Base-by-base conservation (phyloP, 345 rosid genomes). In the Brassica incana region DNA sequence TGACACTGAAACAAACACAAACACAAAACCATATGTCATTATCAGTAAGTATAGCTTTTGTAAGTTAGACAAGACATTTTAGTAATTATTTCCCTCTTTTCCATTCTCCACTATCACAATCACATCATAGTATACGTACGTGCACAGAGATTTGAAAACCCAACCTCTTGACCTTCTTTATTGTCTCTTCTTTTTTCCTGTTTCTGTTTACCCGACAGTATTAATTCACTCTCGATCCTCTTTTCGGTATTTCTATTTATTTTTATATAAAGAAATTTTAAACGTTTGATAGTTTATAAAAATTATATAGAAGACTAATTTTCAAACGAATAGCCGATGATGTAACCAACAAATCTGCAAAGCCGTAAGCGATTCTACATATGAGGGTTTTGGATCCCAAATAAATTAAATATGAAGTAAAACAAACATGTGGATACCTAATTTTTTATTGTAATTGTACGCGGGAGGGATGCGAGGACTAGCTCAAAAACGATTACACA, bases 1-100 rank as follows among this genome's bases (percentile, higher is more conserved):
- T 68, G 59, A 74, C 78, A 69, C 78, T 74, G 78, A 79, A 79
- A 79, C 65, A 79, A 78, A 79, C 75, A 74, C 74, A 74, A 56
- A 67, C 69, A 78, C 62, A 65, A 74, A 50, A 65, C 30, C 30
- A 27, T 4, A 59, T 66, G 64, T 11, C 63, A 61, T 65, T 67
- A 5, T 61, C 43, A 67, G 16, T 68, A 79, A 32, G 69, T 36
- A 33, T 67, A 73, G 74, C 69, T 67, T 43, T 67, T 67, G 78
- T 25, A 59, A 74, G 78, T 79, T 32, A 68, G 78, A 79, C 75
- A 79, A 74, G 82, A 79, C 78, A 69, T 78, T 25, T 67, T 40
- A 40, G 11, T 40, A 79, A 56, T 18, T 18, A 14, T 78, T 38
- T 65, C 11, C 73, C 12, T 78, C 16, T 69, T 69, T 20, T 62